phyloP scores from a whole-genome alignment of 306 rosid species.

The Cercis canadensis region DNA sequence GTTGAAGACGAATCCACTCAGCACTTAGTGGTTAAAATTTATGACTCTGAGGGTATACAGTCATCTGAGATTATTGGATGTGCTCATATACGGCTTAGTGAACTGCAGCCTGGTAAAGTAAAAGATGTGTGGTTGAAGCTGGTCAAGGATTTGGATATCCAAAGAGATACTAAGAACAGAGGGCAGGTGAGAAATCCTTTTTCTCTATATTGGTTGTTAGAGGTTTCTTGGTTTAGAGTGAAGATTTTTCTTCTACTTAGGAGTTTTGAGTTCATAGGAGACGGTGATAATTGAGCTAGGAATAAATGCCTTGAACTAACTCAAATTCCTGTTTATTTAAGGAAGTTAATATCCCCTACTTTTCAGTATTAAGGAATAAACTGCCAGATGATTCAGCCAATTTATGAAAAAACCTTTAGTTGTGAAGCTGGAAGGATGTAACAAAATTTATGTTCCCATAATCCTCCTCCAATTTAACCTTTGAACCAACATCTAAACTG shows the following conservation, averaged over 20 bases:
- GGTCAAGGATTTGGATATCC: constrained; percentile 90
- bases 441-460: no score
- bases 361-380: no score
- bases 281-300: no score
- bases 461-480: no score
- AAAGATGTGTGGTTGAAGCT: constrained; percentile 96
- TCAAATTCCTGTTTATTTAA: no score
- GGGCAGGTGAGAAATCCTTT: constrained; percentile 71
- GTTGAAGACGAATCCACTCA: constrained; percentile 95
- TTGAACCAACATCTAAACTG: no score
- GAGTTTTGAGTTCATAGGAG: constrained; percentile 9
- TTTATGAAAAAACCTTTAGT: no score
- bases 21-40: constrained; percentile 73
- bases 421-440: no score
- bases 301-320: no score
- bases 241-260: background rate
- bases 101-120: constrained; percentile 94
- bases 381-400: no score
- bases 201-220: constrained; percentile 28
- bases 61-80: constrained; percentile 79
- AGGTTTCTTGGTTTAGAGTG: constrained; percentile 30
- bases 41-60: constrained; percentile 83
- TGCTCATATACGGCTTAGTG: constrained; percentile 61
- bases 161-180: constrained; percentile 85
- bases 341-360: no score